Conservation (phyloP, 768 basidiomycete genomes). For the Termitomyces sp. region DNA sequence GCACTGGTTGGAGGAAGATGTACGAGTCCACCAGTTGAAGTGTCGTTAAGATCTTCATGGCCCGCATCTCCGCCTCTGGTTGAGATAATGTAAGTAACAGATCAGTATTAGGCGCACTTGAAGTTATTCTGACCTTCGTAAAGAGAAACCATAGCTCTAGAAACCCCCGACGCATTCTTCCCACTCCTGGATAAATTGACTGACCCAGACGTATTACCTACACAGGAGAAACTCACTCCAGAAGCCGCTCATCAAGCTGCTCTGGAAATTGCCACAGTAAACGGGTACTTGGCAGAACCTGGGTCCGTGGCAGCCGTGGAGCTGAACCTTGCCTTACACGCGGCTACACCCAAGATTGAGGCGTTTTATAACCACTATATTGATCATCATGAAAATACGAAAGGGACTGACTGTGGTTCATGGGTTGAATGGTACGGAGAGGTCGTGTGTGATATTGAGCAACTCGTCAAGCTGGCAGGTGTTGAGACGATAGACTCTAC, state of each 20-base stretch:
- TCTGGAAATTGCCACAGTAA: constrained; percentile 42
- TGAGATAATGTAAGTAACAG: constrained; percentile 55
- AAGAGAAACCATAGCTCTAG: constrained; percentile 79
- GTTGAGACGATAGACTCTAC: constrained; percentile 43
- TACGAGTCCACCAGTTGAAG: constrained; percentile 46
- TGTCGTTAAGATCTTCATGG: constrained; percentile 63
- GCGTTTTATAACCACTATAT: constrained; percentile 78
- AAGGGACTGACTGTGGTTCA: constrained; percentile 45
- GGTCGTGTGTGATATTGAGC: constrained; percentile 63
- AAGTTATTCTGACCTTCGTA: background rate
- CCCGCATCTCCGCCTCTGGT: constrained; percentile 53
- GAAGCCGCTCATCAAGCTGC: constrained; percentile 52
- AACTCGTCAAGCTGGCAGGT: constrained; percentile 47
- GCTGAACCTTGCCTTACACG: constrained; percentile 72
- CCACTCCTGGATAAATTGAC: constrained; percentile 65
- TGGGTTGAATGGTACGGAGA: constrained; percentile 87
- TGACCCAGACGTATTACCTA: constrained; percentile 37
- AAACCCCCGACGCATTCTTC: constrained; percentile 73
- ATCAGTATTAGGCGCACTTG: background rate
- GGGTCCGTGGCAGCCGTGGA: constrained; percentile 55
- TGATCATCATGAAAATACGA: constrained; percentile 25
- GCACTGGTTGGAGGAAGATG: constrained; percentile 7
- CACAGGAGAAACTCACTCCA: constrained; percentile 31
- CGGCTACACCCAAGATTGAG: constrained; percentile 74
- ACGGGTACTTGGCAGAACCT: constrained; percentile 43